Evolutionary conservation across 768 basidiomycete species (phyloP).

Genomic region (Mycena vulgaris): DNA sequence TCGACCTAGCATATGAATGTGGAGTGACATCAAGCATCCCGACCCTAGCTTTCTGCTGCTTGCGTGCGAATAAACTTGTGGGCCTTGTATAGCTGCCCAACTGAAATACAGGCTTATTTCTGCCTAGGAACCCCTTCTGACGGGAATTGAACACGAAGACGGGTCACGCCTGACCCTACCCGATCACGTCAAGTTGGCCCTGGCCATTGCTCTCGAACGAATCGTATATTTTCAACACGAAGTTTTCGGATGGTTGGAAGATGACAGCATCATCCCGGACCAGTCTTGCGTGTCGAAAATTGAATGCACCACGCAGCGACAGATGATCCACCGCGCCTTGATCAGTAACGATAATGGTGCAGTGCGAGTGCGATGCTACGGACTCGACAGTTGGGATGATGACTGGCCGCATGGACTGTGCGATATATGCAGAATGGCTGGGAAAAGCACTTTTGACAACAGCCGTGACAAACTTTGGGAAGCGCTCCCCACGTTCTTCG

Average conservation of each 20-base stretch:
- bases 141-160: not conserved
- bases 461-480: not conserved
- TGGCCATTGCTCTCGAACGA: not conserved
- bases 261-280: not conserved
- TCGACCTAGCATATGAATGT: slow-evolving; percentile 13
- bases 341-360: not conserved
- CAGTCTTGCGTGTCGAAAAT: not conserved
- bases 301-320: not conserved
- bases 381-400: not conserved
- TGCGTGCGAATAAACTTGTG: not conserved
- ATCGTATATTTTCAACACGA: not conserved
- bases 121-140: not conserved
- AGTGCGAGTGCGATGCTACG: not conserved
- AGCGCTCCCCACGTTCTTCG: slow-evolving; percentile 27
- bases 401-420: not conserved
- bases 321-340: not conserved
- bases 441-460: not conserved
- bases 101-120: not conserved
- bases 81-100: not conserved
- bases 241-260: not conserved
- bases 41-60: not conserved
- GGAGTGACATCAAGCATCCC: slow-evolving; percentile 15
- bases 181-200: not conserved
- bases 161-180: not conserved
- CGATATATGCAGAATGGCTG: not conserved